Evolutionary conservation across 495 filamentous ascomycete species (phyloP), one percentile per base, ranked within the genome.

Genomic region (Coniosporium apollinis): DNA sequence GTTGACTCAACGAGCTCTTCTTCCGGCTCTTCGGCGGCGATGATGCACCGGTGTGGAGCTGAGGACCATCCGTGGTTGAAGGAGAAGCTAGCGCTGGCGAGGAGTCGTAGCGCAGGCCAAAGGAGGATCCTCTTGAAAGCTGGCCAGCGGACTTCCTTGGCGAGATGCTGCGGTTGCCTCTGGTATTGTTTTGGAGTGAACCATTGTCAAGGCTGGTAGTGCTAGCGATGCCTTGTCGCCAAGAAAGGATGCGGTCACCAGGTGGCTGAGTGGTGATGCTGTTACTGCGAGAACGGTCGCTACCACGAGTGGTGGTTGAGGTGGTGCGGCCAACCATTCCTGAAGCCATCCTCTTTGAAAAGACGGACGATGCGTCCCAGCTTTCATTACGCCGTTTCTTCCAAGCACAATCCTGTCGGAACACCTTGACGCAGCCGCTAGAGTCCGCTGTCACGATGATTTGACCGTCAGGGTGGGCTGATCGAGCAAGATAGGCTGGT

Each of bases 371-470:
- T 0, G 72, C 72, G 34, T 83, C 78, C 70, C 72, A 78, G 30
- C 46, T 62, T 15, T 82, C 74, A 26, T 60, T 59, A 4, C 62
- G 59, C 3, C 72, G 67, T 46, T 74, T 76, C 15, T 66, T 51
- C 38, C 63, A 69, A 1, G 89, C 89, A 47, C 87, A 96, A 56
- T 94, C 86, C 54, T 94, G 86, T 4, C 89, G 73, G 49, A 94
- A 92, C 3, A 94, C 74, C 52, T 94, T 93, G 55, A 99, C 91
- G 26, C 70, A 67, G 34, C 89, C 89, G 5, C 70, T 69, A 45
- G 82, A 84, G 49, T 94, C 86, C 10, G 89, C 83, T 0, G 85
- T 85, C 37, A 96, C 72, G 37, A 99, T 76, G 45, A 99, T 94
- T 47, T 94, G 80, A 19, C 89, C 89, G 41, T 78, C 79, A 4